phyloP scores from a whole-genome alignment of 495 filamentous ascomycete species.

The Terfezia claveryi region DNA sequence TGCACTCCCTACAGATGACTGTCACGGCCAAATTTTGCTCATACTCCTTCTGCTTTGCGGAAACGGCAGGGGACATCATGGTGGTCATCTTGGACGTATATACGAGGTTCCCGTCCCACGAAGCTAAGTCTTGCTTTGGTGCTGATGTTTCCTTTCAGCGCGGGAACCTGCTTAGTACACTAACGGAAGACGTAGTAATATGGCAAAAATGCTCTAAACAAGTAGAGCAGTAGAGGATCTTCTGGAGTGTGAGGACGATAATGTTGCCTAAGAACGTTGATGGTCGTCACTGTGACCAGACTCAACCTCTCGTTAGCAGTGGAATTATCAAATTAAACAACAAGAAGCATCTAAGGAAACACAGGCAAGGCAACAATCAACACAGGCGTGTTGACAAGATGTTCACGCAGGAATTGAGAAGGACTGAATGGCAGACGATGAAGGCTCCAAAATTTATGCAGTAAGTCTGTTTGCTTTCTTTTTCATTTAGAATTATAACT shows the following conservation, averaged over 20 bases:
- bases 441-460: too few species aligned
- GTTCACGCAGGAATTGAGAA: background rate
- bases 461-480: background rate
- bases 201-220: background rate
- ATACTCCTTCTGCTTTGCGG: conserved; percentile 21
- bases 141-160: background rate
- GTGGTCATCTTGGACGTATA: background rate
- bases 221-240: background rate
- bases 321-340: background rate
- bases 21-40: conserved; percentile 63
- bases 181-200: background rate
- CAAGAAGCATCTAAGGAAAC: background rate
- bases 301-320: background rate
- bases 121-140: too few species aligned
- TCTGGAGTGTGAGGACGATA: background rate
- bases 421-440: background rate
- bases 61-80: background rate
- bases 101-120: background rate
- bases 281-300: background rate
- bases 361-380: background rate
- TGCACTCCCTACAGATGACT: conserved; percentile 72
- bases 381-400: background rate
- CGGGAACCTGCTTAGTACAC: background rate
- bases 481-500: background rate
- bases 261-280: background rate